Base-by-base conservation (phyloP, 768 basidiomycete genomes). In the Collybiopsis confluens region DNA sequence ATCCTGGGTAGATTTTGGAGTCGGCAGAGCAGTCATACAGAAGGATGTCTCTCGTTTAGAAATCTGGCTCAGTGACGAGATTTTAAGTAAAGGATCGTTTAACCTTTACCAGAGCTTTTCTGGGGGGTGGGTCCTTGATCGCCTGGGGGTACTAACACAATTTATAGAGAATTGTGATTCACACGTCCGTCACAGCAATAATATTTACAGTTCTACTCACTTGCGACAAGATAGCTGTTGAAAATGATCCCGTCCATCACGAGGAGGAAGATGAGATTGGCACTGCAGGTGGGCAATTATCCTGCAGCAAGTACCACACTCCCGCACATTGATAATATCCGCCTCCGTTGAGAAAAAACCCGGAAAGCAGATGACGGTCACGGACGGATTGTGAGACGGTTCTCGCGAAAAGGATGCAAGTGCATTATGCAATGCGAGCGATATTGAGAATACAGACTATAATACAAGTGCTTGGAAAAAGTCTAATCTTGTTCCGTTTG, bases 311-410 rank as follows among this genome's bases (percentile, higher is more conserved):
- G n/a, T n/a, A n/a, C n/a, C 97, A 68, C 96, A 98, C 15, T 97
- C 97, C 44, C 97, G 86, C 33, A 98, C 97, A 57, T 98, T 96
- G 94, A 70, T 95, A 94, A 75, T 94, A 95, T 16, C 93, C 94
- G 53, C 94, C 93, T 27, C 97, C 97, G 68, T 98, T 98, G 15
- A 97, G 97, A 70, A 97, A 99, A 4, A 95, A 98, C 43, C 97
- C 97, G n/a, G n/a, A n/a, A n/a, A n/a, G n/a, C n/a, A n/a, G n/a
- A n/a, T n/a, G n/a, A n/a, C n/a, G n/a, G n/a, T n/a, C n/a, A n/a
- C n/a, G n/a, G n/a, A n/a, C n/a, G n/a, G n/a, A n/a, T n/a, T n/a
- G n/a, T n/a, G n/a, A n/a, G n/a, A n/a, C n/a, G n/a, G n/a, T n/a
- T n/a, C n/a, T n/a, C n/a, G n/a, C n/a, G n/a, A n/a, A n/a, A n/a